Conservation (phyloP, 1,139 yeast genomes). For the Taphrina pruni region DNA sequence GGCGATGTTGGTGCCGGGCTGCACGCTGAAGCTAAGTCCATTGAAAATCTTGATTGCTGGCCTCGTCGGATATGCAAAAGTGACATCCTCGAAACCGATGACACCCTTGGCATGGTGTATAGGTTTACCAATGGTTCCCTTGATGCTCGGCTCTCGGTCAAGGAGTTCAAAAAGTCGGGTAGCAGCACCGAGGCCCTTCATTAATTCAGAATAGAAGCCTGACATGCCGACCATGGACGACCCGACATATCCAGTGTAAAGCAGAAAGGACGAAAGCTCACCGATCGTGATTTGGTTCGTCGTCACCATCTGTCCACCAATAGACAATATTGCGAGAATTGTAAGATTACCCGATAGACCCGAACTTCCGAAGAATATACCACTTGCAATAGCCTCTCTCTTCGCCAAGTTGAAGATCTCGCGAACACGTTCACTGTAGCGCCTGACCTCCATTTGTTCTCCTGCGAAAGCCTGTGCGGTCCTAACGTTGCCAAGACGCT, state of each 20-base stretch:
- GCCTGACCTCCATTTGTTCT: constrained; percentile 65
- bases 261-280: constrained; percentile 87
- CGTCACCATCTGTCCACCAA: constrained; percentile 80
- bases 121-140: constrained; percentile 63
- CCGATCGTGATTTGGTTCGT: constrained; percentile 78
- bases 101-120: constrained; percentile 54
- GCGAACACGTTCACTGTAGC: constrained; percentile 73
- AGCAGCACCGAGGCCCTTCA: constrained; percentile 98
- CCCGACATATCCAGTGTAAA: constrained; percentile 93
- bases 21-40: constrained; percentile 67
- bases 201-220: constrained; percentile 85
- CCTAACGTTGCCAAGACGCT: constrained; percentile 78
- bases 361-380: constrained; percentile 74
- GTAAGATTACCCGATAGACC: constrained; percentile 82
- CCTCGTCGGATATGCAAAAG: constrained; percentile 85
- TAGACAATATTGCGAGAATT: constrained; percentile 72
- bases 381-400: constrained; percentile 67
- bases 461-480: constrained; percentile 92
- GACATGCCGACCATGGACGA: constrained; percentile 87
- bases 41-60: constrained; percentile 73
- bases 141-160: constrained; percentile 73
- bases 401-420: constrained; percentile 75
- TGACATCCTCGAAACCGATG: constrained; percentile 68
- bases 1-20: constrained; percentile 86
- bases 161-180: constrained; percentile 86